Base-by-base conservation (phyloP, 805 yeast genomes). In the Kodamaea leandrae region DNA sequence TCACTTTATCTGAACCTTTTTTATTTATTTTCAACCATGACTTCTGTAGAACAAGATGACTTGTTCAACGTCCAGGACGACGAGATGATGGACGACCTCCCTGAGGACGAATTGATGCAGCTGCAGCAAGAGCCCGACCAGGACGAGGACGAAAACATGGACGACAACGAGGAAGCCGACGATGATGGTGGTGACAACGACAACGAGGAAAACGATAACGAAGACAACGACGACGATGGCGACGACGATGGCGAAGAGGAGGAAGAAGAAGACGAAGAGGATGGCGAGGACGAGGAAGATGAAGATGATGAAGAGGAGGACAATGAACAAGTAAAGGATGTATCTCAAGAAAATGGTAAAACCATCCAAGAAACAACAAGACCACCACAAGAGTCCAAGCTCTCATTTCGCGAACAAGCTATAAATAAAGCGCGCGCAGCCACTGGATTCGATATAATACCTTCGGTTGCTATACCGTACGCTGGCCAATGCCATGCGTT, bases 391-490 rank as follows among this genome's bases (percentile, higher is more conserved):
- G 28, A 39, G 38, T 26, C 38, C 14, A 36, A 36, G 27, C 42
- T 43, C 16, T 32, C 45, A 23, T 48, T 58, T 32, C 49, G 69
- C 25, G 56, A 57, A 36, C 49, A 55, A 23, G 52, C 72, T 2
- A 53, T 67, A 3, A 58, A 58, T 24, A 76, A 76, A 20, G 78
- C 85, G 1, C 63, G 67, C 40, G 37, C 63, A 0, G 80, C 87
- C 6, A 67, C 73, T 2, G 64, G 76, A 1, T 80, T 81, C 50
- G 95, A 86, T 43, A 79, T 91, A 2, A 71, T 77, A 27, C 98
- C 99, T 0, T 76, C 84, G 8, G 95, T 85, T 15, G 96, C 97
- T 2, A 82, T 90, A 8, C 91, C 96, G 1, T 88, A 86, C 52
- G 74, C 87, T 1, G 66, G 86, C 1, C 82, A 85, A 19, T 83